These are phyloP conservation scores for Pythium biforme DNA, from an alignment of 352 stramenopile species.

Conservation along the genomic window DNA sequence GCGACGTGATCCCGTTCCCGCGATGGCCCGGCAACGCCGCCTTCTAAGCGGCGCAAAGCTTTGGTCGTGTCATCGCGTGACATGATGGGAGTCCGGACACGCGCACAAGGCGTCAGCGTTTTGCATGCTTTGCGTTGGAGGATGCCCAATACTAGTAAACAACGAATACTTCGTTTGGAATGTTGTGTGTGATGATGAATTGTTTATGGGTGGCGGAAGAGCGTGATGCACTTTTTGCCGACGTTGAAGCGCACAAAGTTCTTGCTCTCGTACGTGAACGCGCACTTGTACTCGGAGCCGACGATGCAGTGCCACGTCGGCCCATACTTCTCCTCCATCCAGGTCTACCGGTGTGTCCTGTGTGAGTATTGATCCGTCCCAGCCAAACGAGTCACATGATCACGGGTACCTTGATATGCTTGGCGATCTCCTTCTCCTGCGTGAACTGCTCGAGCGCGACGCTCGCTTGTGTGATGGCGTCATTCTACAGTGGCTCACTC, in stretches of 20 bases:
- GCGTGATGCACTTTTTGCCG: conserved; percentile 83
- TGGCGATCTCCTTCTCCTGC: conserved; percentile 78
- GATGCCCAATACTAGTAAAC: too few relatives aligned
- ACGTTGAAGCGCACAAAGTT: conserved; percentile 87
- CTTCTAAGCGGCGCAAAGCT: conserved; percentile 47
- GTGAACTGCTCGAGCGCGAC: conserved; percentile 75
- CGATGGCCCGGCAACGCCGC: conserved; percentile 95
- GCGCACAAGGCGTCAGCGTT: too few relatives aligned
- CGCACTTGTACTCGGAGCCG: conserved; percentile 71
- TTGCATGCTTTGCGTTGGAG: too few relatives aligned
- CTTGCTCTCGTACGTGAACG: conserved; percentile 79
- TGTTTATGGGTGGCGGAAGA: conserved; percentile 66
- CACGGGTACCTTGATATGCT: conserved; percentile 76
- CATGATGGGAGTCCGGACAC: too few relatives aligned
- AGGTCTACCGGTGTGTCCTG: conserved; percentile 26
- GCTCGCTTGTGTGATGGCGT: conserved; percentile 60
- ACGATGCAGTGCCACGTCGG: conserved; percentile 80
- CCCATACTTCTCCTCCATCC: conserved; percentile 68
- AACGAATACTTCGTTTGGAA: too few relatives aligned
- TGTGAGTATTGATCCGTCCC: background rate
- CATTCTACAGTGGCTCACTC: too few relatives aligned
- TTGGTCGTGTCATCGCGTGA: background rate
- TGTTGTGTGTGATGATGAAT: too few relatives aligned
- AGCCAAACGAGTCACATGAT: too few relatives aligned
- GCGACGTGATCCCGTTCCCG: conserved; percentile 98